Base-by-base conservation (phyloP, 179 eudicot genomes). In the Gypsophila paniculata region DNA sequence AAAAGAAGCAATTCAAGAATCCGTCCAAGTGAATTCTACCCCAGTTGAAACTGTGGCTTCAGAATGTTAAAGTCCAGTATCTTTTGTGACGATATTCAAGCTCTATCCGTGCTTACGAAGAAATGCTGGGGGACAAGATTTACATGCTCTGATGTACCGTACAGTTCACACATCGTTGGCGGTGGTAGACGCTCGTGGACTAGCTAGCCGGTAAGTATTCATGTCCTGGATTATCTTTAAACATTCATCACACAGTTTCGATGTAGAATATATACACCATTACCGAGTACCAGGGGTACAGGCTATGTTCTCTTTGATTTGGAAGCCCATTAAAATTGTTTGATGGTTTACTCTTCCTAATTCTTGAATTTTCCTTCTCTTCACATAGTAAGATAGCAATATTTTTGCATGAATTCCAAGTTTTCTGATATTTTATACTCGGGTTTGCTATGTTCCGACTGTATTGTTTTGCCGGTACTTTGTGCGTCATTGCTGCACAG, bases 41-140 rank as follows among this genome's bases (percentile, higher is more conserved):
- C 68, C 76, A 19, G 72, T 32, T 65, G 75, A 79, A 42, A 66
- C 74, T 19, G 60, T 76, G 63, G 71, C 79, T 26, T 70, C 76
- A 55, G 71, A 79, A 68, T 69, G 77, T 72, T 79, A 79, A 39
- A 21, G 49, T 10, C 12, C 15, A 17, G 6, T 12, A 32, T 25
- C 53, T 49, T 14, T 11, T 15, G 13, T 36, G 49, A 63, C 18
- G 48, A 18, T 38, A 19, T 39, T 36, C 65, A 61, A 61, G 67
- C 8, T 38, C 66, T 34, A 1, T 62, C n/a, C 2, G 46, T 62
- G 42, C 23, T 34, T 15, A 38, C 17, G 11, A 17, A 34, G 60
- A 19, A 57, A 2, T 21, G 13, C 61, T 15, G 38, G 68, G 25
- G 6, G 49, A 18, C 25, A 25, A 60, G 48, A 60, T 29, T 0